Evolutionary conservation across 176 grass and related monocot species (phyloP), one percentile per base, ranked within the genome.

Genomic region (Rhynchospora tenuis): DNA sequence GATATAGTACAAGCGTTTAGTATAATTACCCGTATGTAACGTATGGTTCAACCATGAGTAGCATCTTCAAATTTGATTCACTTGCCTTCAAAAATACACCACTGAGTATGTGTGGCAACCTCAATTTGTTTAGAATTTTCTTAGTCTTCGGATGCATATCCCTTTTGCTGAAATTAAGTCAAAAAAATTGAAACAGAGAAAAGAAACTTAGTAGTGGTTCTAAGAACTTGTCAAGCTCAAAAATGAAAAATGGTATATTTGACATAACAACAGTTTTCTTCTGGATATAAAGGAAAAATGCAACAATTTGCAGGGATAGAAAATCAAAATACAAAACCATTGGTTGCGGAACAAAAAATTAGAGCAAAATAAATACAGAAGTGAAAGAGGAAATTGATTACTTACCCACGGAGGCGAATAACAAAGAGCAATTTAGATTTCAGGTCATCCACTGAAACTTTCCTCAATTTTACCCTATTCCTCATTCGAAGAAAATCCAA

Each of bases 391-490:
- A 33, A 9, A 74, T 24, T 26, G 23, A 52, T 69, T 24, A 83
- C 89, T 67, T 22, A 95, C 96, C 96, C 96, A 19, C 81, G 93
- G 82, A 99, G 91, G 84, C 93, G 93, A n/a, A 95, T 84, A 23
- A 84, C 93, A 78, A 99, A 99, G 55, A 99, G 26, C 27, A 99
- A 87, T 72, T 88, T 87, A 86, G 92, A 84, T 83, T 83, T 71
- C 33, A 93, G 19, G 48, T n/a, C 16, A 4, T 93, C 88, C 48
- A 11, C 68, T 38, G 73, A 62, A 9, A 90, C 60, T 69, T 83
- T 99, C 45, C 84, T 83, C 68, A 91, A 66, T 84, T 88, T 99
- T 79, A 95, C 54, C 56, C 93, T 92, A 48, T 86, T 90, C 23
- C 82, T 86, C 96, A 95, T 99, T 13, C 86, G 65, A 23, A 84